phyloP scores from a whole-genome alignment of 2,329 filamentous ascomycete genomes.

The Aspergillus bombycis region DNA sequence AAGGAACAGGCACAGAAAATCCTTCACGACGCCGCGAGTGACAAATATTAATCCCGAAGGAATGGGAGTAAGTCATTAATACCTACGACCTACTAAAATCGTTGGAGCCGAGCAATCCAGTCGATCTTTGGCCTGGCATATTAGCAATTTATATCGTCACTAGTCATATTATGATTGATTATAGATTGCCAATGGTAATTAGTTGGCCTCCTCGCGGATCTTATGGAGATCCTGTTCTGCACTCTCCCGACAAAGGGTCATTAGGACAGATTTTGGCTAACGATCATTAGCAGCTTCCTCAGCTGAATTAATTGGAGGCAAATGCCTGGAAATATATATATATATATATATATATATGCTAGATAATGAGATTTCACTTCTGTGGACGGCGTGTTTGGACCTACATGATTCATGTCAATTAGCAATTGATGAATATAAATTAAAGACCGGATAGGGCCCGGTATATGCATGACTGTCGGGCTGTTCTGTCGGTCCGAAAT shows the following conservation, averaged over 20 bases:
- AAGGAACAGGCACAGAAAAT: neutral
- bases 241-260: no score
- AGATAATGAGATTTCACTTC: no score
- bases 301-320: no score
- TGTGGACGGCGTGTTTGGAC: neutral
- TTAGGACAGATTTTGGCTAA: no score
- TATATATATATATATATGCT: no score
- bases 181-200: neutral
- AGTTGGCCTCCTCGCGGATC: neutral
- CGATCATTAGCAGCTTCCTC: no score
- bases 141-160: neutral
- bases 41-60: neutral
- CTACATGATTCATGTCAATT: neutral
- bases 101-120: neutral
- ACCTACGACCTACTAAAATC: neutral
- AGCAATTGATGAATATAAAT: no score
- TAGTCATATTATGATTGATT: neutral
- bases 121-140: neutral
- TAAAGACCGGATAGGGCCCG: neutral
- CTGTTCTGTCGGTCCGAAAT: neutral
- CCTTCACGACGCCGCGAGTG: neutral
- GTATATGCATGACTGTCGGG: neutral
- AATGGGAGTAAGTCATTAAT: neutral
- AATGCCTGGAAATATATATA: no score
- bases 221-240: neutral